These are phyloP conservation scores for Prunus salicina DNA, from an alignment of 306 rosid species.

Conservation along the genomic window DNA sequence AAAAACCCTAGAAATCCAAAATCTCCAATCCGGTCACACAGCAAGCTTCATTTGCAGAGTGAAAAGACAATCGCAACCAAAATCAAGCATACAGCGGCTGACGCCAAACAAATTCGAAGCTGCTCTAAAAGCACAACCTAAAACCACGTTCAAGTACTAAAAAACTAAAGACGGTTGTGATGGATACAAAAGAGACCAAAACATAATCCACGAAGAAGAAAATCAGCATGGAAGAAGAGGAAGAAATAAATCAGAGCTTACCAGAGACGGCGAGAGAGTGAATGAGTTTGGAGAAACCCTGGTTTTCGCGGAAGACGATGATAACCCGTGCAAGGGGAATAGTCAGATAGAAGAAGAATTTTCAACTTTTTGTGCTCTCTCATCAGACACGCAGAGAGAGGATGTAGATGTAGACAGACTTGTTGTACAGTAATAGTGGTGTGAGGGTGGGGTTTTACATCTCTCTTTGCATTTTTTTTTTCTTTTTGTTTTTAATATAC, in stretches of 20 bases:
- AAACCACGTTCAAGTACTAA: background rate
- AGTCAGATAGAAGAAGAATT: constrained; percentile 20
- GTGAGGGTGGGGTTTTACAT: constrained; percentile 22
- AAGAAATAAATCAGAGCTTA: constrained; percentile 24
- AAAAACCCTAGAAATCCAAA: constrained; percentile 29
- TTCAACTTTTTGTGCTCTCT: constrained; percentile 6
- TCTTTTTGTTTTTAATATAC: background rate
- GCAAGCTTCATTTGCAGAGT: constrained; percentile 13
- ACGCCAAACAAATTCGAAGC: constrained; percentile 14
- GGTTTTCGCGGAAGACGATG: constrained; percentile 5
- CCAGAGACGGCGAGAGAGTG: constrained; percentile 17
- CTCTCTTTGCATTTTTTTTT: constrained; percentile 5
- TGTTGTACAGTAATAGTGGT: background rate
- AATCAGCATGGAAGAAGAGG: constrained; percentile 12
- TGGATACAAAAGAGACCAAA: background rate
- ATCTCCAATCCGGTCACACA: background rate
- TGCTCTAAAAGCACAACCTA: background rate
- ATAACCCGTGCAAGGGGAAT: constrained; percentile 27
- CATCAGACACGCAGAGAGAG: background rate
- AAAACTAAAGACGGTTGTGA: background rate
- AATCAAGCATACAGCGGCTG: background rate
- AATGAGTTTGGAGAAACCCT: constrained; percentile 21
- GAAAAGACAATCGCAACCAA: background rate
- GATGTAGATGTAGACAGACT: background rate
- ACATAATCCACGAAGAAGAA: background rate